Conservation (phyloP, 2,329 filamentous ascomycete genomes). For the Sporothrix curviconia region DNA sequence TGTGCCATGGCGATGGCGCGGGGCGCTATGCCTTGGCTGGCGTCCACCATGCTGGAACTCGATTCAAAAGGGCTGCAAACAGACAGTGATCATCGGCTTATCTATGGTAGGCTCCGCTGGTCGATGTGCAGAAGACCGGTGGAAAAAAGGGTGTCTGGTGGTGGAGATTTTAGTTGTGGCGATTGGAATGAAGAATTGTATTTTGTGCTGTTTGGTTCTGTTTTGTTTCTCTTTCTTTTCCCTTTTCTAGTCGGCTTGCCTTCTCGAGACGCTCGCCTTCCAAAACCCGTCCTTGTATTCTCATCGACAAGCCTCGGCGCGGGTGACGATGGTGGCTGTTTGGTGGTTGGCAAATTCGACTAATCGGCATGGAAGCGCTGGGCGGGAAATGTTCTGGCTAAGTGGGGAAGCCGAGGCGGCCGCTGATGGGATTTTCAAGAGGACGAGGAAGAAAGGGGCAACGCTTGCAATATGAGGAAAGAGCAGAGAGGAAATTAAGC, state of each 20-base stretch:
- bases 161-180: neutral
- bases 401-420: neutral
- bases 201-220: neutral
- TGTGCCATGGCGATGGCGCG: too few relatives aligned
- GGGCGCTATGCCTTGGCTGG: too few relatives aligned
- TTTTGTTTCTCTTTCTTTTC: neutral
- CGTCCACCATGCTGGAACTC: too few relatives aligned
- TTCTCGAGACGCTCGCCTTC: neutral
- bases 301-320: too few relatives aligned
- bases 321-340: too few relatives aligned
- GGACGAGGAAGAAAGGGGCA: too few relatives aligned
- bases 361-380: neutral
- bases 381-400: neutral
- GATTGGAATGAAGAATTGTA: neutral
- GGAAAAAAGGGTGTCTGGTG: neutral
- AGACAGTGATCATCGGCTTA: too few relatives aligned
- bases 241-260: neutral
- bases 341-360: neutral
- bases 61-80: too few relatives aligned
- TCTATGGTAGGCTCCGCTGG: too few relatives aligned
- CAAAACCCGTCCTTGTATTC: too few relatives aligned
- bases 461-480: too few relatives aligned
- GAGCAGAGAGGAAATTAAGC: neutral
- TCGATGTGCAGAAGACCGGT: too few relatives aligned
- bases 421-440: neutral